Percentiles rank a stretch among this genome's conserved stretches.
Conservation (phyloP, 164 flowering plant genomes). For the Vitis rotundifolia region DNA sequence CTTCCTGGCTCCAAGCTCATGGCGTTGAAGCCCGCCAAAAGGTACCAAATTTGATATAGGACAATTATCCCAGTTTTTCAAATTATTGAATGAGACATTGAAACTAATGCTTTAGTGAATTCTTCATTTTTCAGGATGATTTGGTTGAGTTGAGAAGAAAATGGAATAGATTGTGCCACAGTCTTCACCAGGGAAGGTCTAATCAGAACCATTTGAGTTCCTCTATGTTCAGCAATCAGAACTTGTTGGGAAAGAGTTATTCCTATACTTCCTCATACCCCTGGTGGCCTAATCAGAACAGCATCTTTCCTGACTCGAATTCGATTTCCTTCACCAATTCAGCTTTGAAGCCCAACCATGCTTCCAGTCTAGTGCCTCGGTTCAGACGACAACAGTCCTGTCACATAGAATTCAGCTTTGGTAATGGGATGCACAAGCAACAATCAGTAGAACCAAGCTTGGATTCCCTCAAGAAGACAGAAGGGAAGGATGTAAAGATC, state of each 20-base stretch:
- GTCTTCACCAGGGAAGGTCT: constrained; percentile 46
- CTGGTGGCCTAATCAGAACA: constrained; percentile 47
- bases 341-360: constrained; percentile 16
- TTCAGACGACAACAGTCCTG: constrained; percentile 56
- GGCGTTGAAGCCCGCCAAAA: constrained; percentile 35
- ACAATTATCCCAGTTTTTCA: not conserved
- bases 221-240: constrained; percentile 25
- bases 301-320: constrained; percentile 30
- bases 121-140: constrained; percentile 51
- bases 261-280: constrained; percentile 34
- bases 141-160: constrained; percentile 56
- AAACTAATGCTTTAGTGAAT: not conserved
- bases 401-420: constrained; percentile 48
- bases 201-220: constrained; percentile 25
- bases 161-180: constrained; percentile 69
- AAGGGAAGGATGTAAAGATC: constrained; percentile 57
- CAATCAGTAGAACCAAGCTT: constrained; percentile 38
- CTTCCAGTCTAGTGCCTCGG: constrained; percentile 24
- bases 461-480: constrained; percentile 44
- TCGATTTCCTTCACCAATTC: constrained; percentile 49
- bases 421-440: constrained; percentile 21
- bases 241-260: constrained; percentile 26
- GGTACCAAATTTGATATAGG: constrained; percentile 28
- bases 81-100: too few species aligned
- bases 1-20: constrained; percentile 65